phyloP scores from a whole-genome alignment of 495 filamentous ascomycete genomes.

The Talaromyces nanjingensis region DNA sequence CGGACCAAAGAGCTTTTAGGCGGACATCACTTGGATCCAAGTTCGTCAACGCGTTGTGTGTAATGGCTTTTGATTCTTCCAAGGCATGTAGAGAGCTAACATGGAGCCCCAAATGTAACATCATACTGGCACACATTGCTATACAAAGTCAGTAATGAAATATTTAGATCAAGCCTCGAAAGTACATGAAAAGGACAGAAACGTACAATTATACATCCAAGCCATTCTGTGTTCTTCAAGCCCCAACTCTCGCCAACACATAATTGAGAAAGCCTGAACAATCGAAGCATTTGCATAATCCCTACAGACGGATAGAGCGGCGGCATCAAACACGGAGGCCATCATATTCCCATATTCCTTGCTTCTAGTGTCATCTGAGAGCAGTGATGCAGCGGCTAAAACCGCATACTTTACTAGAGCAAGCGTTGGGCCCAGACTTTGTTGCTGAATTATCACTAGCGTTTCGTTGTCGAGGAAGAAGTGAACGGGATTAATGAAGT shows the following conservation, averaged over 20 bases:
- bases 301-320: neutral
- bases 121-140: neutral
- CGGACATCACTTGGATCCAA: neutral
- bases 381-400: neutral
- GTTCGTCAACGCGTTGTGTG: neutral
- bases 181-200: neutral
- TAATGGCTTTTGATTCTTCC: neutral
- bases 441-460: neutral
- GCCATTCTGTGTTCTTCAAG: constrained; percentile 1
- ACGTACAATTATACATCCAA: constrained; percentile 1
- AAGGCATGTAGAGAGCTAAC: neutral
- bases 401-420: neutral
- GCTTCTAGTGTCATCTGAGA: no score
- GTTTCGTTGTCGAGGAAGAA: neutral
- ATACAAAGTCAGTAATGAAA: neutral
- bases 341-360: no score
- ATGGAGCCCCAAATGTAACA: neutral
- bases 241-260: neutral
- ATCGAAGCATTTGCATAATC: neutral
- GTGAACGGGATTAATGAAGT: neutral
- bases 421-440: neutral
- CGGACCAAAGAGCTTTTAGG: neutral
- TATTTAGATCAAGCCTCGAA: neutral
- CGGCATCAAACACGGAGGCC: neutral
- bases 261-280: neutral